Percentiles rank a stretch among this genome's conserved stretches.
Evolutionary conservation across 1,284 basidiomycete genomes (phyloP).

Genomic region (Rhodotorula mucilaginosa): DNA sequence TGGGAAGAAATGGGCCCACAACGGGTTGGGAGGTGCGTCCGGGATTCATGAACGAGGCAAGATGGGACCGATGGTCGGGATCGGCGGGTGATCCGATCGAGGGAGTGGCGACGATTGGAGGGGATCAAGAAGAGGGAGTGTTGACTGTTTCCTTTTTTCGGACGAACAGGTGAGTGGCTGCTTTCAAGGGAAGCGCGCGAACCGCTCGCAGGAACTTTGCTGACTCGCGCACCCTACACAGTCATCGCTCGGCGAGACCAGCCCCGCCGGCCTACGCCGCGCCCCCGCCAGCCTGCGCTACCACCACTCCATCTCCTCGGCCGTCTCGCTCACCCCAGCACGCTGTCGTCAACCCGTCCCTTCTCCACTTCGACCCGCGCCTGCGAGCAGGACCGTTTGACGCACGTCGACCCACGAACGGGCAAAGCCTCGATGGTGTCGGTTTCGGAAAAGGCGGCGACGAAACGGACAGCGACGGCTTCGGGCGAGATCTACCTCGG

Average conservation of each 20-base stretch:
- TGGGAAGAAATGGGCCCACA: conserved; percentile 79
- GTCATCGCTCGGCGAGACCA: too few relatives aligned
- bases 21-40: conserved; percentile 75
- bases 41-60: conserved; percentile 55
- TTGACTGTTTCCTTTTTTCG: not conserved
- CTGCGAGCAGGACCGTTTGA: conserved; percentile 49
- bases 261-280: not conserved
- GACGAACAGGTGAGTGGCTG: conserved; percentile 7
- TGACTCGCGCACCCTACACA: too few relatives aligned
- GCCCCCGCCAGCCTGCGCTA: not conserved
- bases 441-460: conserved; percentile 64
- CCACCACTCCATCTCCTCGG: not conserved
- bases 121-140: not conserved
- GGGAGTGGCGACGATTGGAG: too few relatives aligned
- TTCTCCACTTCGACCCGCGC: not conserved
- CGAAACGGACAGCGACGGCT: conserved; percentile 70
- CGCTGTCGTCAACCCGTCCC: not conserved
- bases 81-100: conserved; percentile 57
- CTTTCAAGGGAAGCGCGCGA: too few relatives aligned
- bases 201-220: not conserved
- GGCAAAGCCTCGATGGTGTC: conserved; percentile 79
- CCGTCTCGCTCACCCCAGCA: not conserved
- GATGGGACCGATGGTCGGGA: conserved; percentile 84
- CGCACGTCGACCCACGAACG: conserved; percentile 64
- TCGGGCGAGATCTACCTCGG: conserved; percentile 72